Percentiles rank a stretch among this genome's conserved stretches.
Evolutionary conservation across 1,139 yeast species (phyloP).

Genomic region (Candida sp.): DNA sequence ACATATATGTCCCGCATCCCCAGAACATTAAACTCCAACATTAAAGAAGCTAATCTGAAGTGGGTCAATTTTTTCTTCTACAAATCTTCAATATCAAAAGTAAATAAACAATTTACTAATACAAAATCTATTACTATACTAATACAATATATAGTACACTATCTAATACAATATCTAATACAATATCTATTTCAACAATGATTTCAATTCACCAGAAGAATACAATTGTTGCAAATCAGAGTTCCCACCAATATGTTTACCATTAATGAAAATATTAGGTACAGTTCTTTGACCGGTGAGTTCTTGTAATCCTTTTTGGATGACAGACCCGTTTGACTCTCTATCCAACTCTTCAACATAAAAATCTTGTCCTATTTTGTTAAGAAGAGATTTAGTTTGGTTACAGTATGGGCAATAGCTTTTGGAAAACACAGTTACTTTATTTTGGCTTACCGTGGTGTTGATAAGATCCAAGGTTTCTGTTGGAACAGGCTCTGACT

Average conservation of each 20-base stretch:
- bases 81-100: no score
- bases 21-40: no score
- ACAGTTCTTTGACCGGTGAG: conserved; percentile 85
- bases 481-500: conserved; percentile 13
- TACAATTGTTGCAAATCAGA: conserved; percentile 66
- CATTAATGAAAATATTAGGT: conserved; percentile 80
- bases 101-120: no score
- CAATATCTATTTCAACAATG: conserved; percentile 5
- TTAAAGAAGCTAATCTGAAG: no score
- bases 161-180: no score
- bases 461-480: conserved; percentile 16
- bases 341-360: conserved; percentile 22
- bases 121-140: no score
- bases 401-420: conserved; percentile 29
- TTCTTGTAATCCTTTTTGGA: conserved; percentile 68
- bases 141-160: no score
- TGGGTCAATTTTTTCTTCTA: no score
- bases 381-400: conserved; percentile 18
- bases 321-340: conserved; percentile 17
- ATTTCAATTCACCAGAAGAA: conserved; percentile 12
- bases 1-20: not conserved
- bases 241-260: conserved; percentile 88
- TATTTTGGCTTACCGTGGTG: conserved; percentile 13
- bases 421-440: conserved; percentile 18
- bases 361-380: conserved; percentile 11